Percentiles rank a stretch among this genome's conserved stretches.
Evolutionary conservation across 2,329 filamentous ascomycete species (phyloP).

Genomic region (Claviceps purpurea): DNA sequence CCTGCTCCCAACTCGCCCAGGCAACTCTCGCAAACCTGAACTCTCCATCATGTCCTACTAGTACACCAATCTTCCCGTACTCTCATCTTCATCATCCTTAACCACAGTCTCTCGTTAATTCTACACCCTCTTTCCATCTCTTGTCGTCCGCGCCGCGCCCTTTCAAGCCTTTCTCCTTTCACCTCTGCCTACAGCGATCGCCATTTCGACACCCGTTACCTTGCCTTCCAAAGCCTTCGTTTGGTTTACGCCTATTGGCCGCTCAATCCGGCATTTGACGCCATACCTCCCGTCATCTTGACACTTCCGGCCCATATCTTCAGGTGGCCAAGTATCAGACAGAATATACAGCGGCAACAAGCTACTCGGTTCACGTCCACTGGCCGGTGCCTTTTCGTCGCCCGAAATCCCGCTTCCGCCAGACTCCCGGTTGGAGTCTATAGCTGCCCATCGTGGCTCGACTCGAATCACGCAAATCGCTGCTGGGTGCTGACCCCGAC

Average conservation of each 20-base stretch:
- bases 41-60: not conserved
- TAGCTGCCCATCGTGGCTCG: constrained; percentile 24
- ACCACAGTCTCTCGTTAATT: constrained; percentile 5
- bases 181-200: not conserved
- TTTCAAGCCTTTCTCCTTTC: not conserved
- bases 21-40: not conserved
- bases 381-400: not conserved
- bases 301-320: not conserved
- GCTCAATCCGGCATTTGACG: not conserved
- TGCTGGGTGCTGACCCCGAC: constrained; percentile 25
- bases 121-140: not conserved
- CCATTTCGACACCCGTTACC: too few species aligned
- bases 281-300: not conserved
- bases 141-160: not conserved
- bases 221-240: not conserved
- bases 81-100: not conserved
- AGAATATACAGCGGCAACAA: not conserved
- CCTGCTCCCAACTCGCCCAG: not conserved
- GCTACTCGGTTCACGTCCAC: not conserved
- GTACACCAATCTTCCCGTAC: not conserved
- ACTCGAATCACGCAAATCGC: constrained; percentile 27
- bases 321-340: not conserved
- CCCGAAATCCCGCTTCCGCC: not conserved
- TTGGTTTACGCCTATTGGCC: not conserved
- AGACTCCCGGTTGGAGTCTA: constrained; percentile 25